These are phyloP conservation scores for Phellinidium pouzarii DNA, from an alignment of 1,284 basidiomycete species.

Conservation along the genomic window DNA sequence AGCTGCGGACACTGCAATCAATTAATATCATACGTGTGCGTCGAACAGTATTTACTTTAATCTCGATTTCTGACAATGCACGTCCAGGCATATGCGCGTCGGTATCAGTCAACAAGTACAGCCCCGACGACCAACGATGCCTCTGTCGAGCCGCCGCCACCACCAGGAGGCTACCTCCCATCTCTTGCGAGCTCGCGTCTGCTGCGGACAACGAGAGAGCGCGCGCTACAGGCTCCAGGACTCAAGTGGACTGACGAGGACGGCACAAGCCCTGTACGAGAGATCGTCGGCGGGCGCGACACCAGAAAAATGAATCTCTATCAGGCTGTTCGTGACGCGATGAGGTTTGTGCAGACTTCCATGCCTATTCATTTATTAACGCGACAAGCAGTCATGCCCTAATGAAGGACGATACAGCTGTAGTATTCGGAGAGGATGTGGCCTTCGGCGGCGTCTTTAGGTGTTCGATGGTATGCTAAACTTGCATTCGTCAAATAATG, in stretches of 20 bases:
- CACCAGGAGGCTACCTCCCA: constrained; percentile 68
- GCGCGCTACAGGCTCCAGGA: constrained; percentile 66
- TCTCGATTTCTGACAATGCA: constrained; percentile 1
- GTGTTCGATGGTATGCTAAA: constrained; percentile 73
- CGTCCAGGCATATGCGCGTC: constrained; percentile 17
- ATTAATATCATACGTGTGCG: not conserved
- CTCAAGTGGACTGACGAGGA: constrained; percentile 65
- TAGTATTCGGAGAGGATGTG: constrained; percentile 92
- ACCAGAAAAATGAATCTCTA: constrained; percentile 89
- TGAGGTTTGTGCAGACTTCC: constrained; percentile 46
- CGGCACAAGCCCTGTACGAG: constrained; percentile 33
- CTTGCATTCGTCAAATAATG: not conserved
- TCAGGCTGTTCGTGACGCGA: constrained; percentile 83
- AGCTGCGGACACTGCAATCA: not conserved
- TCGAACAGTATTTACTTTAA: not conserved
- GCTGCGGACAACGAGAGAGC: constrained; percentile 56
- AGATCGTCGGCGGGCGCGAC: constrained; percentile 67
- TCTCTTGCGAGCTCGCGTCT: constrained; percentile 60
- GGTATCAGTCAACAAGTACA: constrained; percentile 10
- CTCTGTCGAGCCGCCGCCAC: constrained; percentile 58
- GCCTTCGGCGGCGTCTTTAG: constrained; percentile 92
- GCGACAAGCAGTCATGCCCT: constrained; percentile 59
- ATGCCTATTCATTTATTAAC: not conserved
- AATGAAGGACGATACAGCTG: constrained; percentile 78
- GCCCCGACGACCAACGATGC: constrained; percentile 28